Conservation (phyloP, 2,329 filamentous ascomycete species). For the Colletotrichum echinochloae region DNA sequence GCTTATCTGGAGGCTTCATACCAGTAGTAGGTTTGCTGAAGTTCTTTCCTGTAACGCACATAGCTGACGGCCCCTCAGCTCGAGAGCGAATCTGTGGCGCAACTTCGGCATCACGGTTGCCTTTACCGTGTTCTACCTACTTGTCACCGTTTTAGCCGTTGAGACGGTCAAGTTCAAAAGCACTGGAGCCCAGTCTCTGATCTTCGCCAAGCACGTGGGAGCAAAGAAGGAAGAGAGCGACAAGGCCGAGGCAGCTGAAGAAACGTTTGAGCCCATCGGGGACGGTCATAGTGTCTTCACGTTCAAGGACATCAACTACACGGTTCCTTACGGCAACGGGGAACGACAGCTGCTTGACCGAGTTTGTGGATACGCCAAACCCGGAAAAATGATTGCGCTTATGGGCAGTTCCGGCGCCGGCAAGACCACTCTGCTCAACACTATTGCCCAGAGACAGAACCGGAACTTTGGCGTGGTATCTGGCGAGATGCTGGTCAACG, state of each 20-base stretch:
- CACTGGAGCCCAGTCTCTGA: slow-evolving; percentile 36
- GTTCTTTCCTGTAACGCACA: rapidly evolving
- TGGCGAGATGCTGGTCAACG: slow-evolving; percentile 74
- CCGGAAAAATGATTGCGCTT: slow-evolving; percentile 82
- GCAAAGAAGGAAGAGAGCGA: slow-evolving; percentile 43
- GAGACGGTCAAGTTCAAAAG: slow-evolving; percentile 72
- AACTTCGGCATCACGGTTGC: slow-evolving; percentile 84
- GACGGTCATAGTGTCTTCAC: slow-evolving; percentile 76
- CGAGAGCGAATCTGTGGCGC: slow-evolving; percentile 72
- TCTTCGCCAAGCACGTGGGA: slow-evolving; percentile 28
- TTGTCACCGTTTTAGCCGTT: slow-evolving; percentile 76
- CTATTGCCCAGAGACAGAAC: slow-evolving; percentile 76
- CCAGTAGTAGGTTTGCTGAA: slow-evolving; percentile 55
- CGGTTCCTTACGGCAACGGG: slow-evolving; percentile 63
- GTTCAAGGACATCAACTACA: slow-evolving; percentile 78
- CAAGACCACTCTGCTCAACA: slow-evolving; percentile 86
- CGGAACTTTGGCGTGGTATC: slow-evolving; percentile 74
- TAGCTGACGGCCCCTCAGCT: slow-evolving; percentile 39
- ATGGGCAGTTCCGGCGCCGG: slow-evolving; percentile 87
- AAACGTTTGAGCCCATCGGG: slow-evolving; percentile 60
- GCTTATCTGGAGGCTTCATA: slow-evolving; percentile 66
- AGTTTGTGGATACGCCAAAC: slow-evolving; percentile 82
- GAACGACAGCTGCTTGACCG: slow-evolving; percentile 32
- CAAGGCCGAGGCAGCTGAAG: slow-evolving; percentile 44
- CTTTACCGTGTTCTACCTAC: slow-evolving; percentile 79